These are phyloP conservation scores for Ormosia semicastrata DNA, from an alignment of 306 rosid species.

Conservation along the genomic window DNA sequence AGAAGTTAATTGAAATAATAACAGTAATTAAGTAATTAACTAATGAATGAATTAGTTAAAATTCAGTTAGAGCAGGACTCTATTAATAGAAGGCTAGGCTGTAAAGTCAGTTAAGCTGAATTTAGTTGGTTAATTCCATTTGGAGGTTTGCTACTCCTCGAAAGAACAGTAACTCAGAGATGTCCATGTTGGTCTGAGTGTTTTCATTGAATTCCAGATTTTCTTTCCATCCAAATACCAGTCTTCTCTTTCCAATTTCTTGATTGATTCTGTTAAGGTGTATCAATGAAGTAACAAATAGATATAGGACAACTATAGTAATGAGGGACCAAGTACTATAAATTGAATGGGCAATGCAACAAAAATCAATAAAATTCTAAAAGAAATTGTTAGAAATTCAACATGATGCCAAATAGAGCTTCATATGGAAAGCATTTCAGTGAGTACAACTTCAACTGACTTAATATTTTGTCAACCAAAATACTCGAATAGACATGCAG, in stretches of 20 bases:
- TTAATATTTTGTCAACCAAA: background rate
- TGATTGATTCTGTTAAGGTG: conserved; percentile 5
- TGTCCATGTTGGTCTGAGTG: background rate
- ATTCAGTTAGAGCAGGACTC: background rate
- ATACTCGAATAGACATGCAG: background rate
- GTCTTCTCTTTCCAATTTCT: background rate
- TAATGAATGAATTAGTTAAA: background rate
- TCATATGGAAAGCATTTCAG: background rate
- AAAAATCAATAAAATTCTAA: background rate
- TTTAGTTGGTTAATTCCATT: conserved; percentile 1
- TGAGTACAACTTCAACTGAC: background rate
- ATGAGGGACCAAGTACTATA: background rate
- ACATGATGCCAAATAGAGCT: background rate
- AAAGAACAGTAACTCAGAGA: background rate
- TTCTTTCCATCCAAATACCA: background rate
- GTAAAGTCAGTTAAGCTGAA: background rate
- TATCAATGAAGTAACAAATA: conserved; percentile 1
- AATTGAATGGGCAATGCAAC: background rate
- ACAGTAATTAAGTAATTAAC: background rate
- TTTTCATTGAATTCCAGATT: background rate
- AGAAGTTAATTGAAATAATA: background rate
- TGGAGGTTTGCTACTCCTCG: background rate
- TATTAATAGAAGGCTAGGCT: background rate
- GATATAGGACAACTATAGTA: background rate
- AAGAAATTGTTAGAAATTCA: background rate